Evolutionary conservation across 805 yeast species (phyloP), one percentile per base, ranked within the genome.

Genomic region (Crinitomyces ghanaensis): DNA sequence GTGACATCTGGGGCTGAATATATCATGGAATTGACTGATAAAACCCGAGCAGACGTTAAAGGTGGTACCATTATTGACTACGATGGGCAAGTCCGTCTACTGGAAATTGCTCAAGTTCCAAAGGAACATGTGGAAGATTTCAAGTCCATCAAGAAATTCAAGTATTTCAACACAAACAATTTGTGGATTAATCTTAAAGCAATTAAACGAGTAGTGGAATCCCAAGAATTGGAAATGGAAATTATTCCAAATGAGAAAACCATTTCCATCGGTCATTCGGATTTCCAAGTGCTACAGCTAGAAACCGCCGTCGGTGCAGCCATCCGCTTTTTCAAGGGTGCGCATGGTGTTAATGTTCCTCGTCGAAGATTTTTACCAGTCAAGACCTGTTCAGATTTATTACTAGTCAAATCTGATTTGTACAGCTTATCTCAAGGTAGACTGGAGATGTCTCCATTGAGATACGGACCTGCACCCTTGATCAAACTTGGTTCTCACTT

Each of bases 281-380:
- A 86, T 45, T 68, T 79, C 47, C 77, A 78, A 53, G 96, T 88
- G 33, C 64, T 88, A 53, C 98, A 88, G 66, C 74, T 91, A 55
- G 98, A 91, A 68, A 91, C 98, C 32, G 98, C 98, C 19, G 95
- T 84, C 49, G 98, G 98, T 68, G 97, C 98, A 25, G 97, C 97
- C 30, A 91, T 91, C 56, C 81, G 94, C 63, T 88, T 86, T 63
- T 91, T 91, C 63, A 68, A 77, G 45, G 81, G 83, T 49, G 95
- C 96, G 19, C 95, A 84, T 52, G 98, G 98, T 63, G 93, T 91
- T 49, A 94, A 85, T 51, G 98, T 91, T 24, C 97, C 98, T 62
- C 83, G 98, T 67, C 73, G 95, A 26, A 77, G 98, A 57, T 91
- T 91, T 72, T 71, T 91, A 64, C 98, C 98, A 11, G 98, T 91